phyloP scores from a whole-genome alignment of 78 protist genomes.

The Dictyostelium intermedium region DNA sequence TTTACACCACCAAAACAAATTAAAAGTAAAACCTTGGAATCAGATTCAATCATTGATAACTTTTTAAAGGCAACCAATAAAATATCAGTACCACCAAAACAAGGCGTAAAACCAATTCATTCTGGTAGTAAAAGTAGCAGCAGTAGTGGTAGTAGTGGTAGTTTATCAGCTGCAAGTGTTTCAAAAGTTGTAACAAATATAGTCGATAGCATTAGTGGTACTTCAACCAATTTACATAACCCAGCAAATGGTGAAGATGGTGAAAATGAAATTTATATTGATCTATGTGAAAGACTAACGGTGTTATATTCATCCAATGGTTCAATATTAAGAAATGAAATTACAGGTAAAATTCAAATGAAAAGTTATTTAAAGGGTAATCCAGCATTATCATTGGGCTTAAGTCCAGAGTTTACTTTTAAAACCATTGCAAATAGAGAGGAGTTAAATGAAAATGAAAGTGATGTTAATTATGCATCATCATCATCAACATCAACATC shows the following conservation, averaged over 20 bases:
- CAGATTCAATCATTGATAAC: constrained; percentile 35
- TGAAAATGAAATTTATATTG: constrained; percentile 88
- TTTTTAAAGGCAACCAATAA: constrained; percentile 52
- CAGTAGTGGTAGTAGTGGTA: not conserved
- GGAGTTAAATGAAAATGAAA: not conserved
- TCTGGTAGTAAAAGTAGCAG: not conserved
- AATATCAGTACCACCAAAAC: constrained; percentile 21
- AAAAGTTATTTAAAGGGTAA: constrained; percentile 86
- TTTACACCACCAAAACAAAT: constrained; percentile 48
- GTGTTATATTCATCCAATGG: constrained; percentile 81
- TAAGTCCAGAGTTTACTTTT: constrained; percentile 87
- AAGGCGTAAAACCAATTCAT: constrained; percentile 45
- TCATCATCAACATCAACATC: not conserved
- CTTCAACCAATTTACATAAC: not conserved
- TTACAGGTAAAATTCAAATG: constrained; percentile 93
- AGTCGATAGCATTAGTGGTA: not conserved
- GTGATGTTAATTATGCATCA: not conserved
- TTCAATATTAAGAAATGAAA: constrained; percentile 56
- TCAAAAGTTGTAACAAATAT: not conserved
- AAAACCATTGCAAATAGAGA: constrained; percentile 2
- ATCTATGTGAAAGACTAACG: constrained; percentile 88
- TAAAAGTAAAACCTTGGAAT: not conserved
- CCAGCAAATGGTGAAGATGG: not conserved
- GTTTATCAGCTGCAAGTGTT: no score
- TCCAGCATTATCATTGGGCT: constrained; percentile 88